phyloP scores from a whole-genome alignment of 2,329 filamentous ascomycete species.

The Cytospora mali region DNA sequence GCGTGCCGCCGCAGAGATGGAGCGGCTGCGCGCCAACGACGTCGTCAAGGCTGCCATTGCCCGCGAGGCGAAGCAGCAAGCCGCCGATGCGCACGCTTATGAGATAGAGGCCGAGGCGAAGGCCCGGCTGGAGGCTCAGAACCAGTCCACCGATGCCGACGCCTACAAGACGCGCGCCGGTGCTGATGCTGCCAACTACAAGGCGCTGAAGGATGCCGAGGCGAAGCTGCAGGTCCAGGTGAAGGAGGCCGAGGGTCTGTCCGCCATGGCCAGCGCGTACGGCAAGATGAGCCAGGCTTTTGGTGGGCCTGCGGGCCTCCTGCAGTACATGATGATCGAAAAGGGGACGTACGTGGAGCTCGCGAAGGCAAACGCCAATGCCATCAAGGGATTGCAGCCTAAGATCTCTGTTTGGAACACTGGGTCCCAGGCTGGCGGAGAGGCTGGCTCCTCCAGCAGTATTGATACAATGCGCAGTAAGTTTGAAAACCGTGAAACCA shows the following conservation, averaged over 20 bases:
- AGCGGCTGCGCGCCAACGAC: conserved; percentile 74
- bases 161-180: conserved; percentile 52
- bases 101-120: conserved; percentile 64
- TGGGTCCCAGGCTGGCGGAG: conserved; percentile 52
- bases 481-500: neutral
- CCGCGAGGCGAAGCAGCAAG: conserved; percentile 69
- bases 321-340: conserved; percentile 88
- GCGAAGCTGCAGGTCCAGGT: conserved; percentile 57
- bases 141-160: conserved; percentile 50
- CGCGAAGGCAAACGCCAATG: conserved; percentile 75
- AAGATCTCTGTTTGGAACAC: conserved; percentile 95
- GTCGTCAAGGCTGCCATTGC: conserved; percentile 76
- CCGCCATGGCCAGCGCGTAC: conserved; percentile 81
- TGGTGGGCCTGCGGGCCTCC: conserved; percentile 74
- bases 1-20: conserved; percentile 77
- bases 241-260: conserved; percentile 75
- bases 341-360: conserved; percentile 77
- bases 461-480: conserved; percentile 67
- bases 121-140: conserved; percentile 49
- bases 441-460: conserved; percentile 39
- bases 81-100: conserved; percentile 67
- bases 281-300: conserved; percentile 70
- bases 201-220: conserved; percentile 53
- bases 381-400: conserved; percentile 76
- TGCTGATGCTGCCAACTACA: conserved; percentile 44